Base-by-base conservation (phyloP, 2,329 filamentous ascomycete species). In the Colletotrichum sp. region DNA sequence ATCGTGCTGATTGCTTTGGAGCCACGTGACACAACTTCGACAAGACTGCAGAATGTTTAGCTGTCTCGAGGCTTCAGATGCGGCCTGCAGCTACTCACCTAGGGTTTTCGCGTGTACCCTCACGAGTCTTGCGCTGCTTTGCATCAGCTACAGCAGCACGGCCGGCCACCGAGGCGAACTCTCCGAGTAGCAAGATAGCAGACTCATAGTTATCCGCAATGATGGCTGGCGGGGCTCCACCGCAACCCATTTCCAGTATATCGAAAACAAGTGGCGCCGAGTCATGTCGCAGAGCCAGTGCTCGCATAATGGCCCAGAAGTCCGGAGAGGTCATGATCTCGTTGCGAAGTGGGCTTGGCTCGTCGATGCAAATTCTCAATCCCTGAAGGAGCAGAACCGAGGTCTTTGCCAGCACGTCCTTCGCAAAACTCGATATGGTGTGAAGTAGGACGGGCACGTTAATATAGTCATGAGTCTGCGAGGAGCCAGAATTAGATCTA, bases 321-420 rank as follows among this genome's bases (percentile, higher is more conserved):
- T 99, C 97, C 0, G 97, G 97, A 21, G 96, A 98, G 16, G 95
- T 96, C 85, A 98, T 97, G 79, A 98, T 94, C 85, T 98, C 96
- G 79, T 95, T 98, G 73, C 95, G 92, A 32, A 99, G 87, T 14
- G 94, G 92, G 30, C 93, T 92, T 1, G 95, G 92, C 75, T 94
- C 92, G 67, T 94, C 92, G 78, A 98, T 94, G 80, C 96, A 98
- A 59, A 93, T 89, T 59, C 93, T 91, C 30, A 99, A 87, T 0
- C 96, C 96, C 79, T 94, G 93, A 21, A 98, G 87, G 1, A 97
- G 91, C 6, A 95, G 90, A 36, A 92, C 88, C 1, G 96, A 94
- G 18, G 95, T 94, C 82, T 94, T 94, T 69, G 94, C 92, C 24
- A 98, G 87, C 0, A 93, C 88, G 36, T 95, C 92, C 80, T 95